Percentiles rank a stretch among this genome's conserved stretches.
Evolutionary conservation across 169 alveolate species (phyloP).

Genomic region (Babesia bigemina): DNA sequence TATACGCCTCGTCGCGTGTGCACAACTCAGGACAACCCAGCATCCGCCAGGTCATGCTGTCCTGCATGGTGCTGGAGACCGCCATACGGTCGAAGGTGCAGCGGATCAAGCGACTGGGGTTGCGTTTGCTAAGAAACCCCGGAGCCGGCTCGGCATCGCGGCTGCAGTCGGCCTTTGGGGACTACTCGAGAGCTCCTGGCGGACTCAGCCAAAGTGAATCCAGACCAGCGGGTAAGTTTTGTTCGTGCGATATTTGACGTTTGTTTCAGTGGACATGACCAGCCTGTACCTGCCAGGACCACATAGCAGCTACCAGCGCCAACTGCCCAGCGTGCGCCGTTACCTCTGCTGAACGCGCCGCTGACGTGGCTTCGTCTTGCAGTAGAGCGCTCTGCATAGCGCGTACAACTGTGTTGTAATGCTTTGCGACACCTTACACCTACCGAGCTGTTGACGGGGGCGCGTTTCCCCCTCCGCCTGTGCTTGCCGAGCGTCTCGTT

Average conservation of each 20-base stretch:
- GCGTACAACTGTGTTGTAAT: conserved; percentile 35
- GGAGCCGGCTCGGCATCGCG: conserved; percentile 4
- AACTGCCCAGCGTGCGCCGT: conserved; percentile 67
- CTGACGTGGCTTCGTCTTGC: not conserved
- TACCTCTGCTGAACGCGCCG: conserved; percentile 3
- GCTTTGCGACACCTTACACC: not conserved
- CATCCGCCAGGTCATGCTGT: conserved; percentile 5
- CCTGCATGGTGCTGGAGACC: conserved; percentile 29
- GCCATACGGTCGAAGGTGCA: conserved; percentile 23
- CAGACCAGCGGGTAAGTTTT: conserved; percentile 14
- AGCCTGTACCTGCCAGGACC: conserved; percentile 34
- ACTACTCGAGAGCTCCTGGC: not conserved
- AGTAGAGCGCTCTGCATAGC: conserved; percentile 33
- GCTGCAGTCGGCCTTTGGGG: not conserved
- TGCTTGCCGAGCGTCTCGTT: conserved; percentile 16
- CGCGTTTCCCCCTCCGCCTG: conserved; percentile 14
- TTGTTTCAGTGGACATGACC: conserved; percentile 15
- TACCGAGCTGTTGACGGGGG: conserved; percentile 21
- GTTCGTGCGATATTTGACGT: not conserved
- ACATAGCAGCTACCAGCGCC: conserved; percentile 43
- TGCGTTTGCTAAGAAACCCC: not conserved
- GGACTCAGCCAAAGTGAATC: not conserved
- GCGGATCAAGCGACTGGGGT: conserved; percentile 27
- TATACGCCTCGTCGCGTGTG: not conserved
- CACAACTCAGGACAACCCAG: conserved; percentile 1